These are phyloP conservation scores for Penicillium dipodomyicola DNA, from an alignment of 495 filamentous ascomycete genomes.

Conservation along the genomic window DNA sequence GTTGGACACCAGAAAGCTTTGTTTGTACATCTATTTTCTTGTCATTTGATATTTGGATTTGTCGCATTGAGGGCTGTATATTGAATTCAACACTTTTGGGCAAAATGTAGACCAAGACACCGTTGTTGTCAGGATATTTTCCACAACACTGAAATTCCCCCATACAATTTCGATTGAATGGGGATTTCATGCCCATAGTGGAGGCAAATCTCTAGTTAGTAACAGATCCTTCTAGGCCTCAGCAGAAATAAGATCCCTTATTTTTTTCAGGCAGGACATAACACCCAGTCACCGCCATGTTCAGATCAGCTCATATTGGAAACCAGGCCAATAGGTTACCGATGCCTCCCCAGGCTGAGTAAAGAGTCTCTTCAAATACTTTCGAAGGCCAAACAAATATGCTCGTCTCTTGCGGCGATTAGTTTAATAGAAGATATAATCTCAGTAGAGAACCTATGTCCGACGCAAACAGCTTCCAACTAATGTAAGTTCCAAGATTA, in stretches of 20 bases:
- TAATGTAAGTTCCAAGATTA: neutral
- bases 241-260: neutral
- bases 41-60: neutral
- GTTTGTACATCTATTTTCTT: neutral
- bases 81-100: neutral
- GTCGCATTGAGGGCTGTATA: neutral
- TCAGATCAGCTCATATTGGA: neutral
- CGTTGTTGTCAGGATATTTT: neutral
- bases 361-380: neutral
- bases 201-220: neutral
- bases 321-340: neutral
- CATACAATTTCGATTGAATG: neutral
- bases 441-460: neutral
- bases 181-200: too few species aligned
- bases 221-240: neutral
- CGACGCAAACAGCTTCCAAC: neutral
- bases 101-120: neutral
- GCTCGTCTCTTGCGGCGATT: neutral
- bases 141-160: neutral
- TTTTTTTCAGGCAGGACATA: neutral
- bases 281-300: neutral
- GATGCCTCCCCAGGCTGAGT: neutral
- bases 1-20: neutral
- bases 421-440: neutral
- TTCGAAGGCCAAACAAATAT: neutral